Evolutionary conservation across 805 yeast genomes (phyloP).

Genomic region (Lachancea lanzarotensis): DNA sequence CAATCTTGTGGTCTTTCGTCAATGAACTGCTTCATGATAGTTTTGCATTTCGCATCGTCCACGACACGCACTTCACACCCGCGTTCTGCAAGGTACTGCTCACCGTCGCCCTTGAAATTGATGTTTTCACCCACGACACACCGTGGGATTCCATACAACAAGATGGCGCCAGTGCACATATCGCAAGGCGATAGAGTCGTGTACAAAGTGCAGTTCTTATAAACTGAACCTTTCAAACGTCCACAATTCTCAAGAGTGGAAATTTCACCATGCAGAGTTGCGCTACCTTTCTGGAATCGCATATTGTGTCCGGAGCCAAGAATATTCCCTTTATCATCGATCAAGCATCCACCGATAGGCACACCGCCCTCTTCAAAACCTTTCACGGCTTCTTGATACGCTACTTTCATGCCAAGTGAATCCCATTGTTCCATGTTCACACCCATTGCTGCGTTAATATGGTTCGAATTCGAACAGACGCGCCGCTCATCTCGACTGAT

Average conservation of each 20-base stretch:
- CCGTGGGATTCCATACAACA: constrained; percentile 81
- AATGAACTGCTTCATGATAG: constrained; percentile 73
- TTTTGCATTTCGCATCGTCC: constrained; percentile 55
- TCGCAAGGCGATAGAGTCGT: constrained; percentile 90
- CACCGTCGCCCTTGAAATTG: constrained; percentile 72
- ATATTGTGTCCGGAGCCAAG: constrained; percentile 86
- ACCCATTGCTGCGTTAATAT: background rate
- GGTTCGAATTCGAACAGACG: background rate
- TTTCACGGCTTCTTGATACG: constrained; percentile 62
- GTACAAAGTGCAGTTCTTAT: constrained; percentile 83
- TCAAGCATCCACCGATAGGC: constrained; percentile 54
- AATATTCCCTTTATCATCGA: constrained; percentile 62
- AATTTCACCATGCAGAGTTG: constrained; percentile 90
- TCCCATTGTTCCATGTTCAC: constrained; percentile 46
- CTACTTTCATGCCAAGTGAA: constrained; percentile 56
- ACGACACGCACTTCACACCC: constrained; percentile 70
- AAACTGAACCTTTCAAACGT: constrained; percentile 68
- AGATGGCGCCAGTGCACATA: constrained; percentile 93
- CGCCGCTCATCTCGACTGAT: no score
- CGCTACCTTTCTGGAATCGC: constrained; percentile 78
- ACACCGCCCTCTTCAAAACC: constrained; percentile 83
- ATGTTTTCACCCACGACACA: constrained; percentile 86
- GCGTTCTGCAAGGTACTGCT: constrained; percentile 55
- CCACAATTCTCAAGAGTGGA: constrained; percentile 88
- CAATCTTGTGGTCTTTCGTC: constrained; percentile 69